Base-by-base conservation (phyloP, 352 stramenopile genomes). In the Thraustochytrium striatum region DNA sequence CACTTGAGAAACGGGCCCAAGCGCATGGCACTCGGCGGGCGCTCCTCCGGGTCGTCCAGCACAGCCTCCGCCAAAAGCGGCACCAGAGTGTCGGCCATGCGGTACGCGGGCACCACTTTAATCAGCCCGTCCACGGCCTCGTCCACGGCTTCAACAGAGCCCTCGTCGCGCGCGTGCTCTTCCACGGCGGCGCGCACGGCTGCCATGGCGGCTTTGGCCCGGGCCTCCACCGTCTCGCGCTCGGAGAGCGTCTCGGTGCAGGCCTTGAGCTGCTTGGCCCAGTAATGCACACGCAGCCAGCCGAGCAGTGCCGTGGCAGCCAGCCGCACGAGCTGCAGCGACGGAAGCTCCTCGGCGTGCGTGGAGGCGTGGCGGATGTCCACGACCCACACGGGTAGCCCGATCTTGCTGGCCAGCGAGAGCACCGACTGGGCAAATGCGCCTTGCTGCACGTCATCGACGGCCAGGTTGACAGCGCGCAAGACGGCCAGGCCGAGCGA, bases 341-440 rank as follows among this genome's bases (percentile, higher is more conserved):
- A 61, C 43, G 65, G 65, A 16, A 75, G 39, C 30, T 41, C 52
- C 30, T 36, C 11, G 25, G 50, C 2, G 50, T 75, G 65, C 25
- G 65, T 75, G 50, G 65, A 39, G 21, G 44, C 47, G 52, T 75
- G 65, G 32, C 65, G 44, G 21, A 75, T 32, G 44, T 75, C 65
- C 5, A 75, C 65, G 3, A 75, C 30, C 65, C 65, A 75, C 16
- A 39, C 41, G 8, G 65, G 65, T 8, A 75, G 32, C 9, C 47
- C 65, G 5, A 38, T 43, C 30, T 75, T 21, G 39, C 5, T 36
- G 2, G 44, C 52, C 13, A 75, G 65, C 8, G 58, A 25, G 1
- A 62, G 35, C 30, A 75, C 50, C 7, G 65, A 75, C 47, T 75
- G 65, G 41, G 65, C 65, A 25, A 68, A 75, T 19, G 7, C 7